Evolutionary conservation across 2,329 filamentous ascomycete genomes (phyloP), one percentile per base, ranked within the genome.

Genomic region (Fusarium chlamydosporum): DNA sequence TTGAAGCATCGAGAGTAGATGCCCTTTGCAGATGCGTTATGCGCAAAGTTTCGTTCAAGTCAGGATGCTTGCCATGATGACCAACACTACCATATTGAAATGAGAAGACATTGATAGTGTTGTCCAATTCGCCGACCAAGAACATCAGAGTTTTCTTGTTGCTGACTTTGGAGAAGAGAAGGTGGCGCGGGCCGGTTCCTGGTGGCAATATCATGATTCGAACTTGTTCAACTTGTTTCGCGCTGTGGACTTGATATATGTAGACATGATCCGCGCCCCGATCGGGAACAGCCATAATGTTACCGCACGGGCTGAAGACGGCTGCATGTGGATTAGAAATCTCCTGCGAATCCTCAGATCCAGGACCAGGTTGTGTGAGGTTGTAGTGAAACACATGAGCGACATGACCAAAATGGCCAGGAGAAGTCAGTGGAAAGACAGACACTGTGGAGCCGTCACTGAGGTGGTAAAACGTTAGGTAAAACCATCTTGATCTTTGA

Each of bases 101-200:
- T 13, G 52, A 43, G 11, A 55, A 55, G 5, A 55, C 52, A 26
- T 55, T 55, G 23, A 55, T 38, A 4, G 52, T 55, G 13, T 55
- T 55, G 13, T 55, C 52, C 23, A 55, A n/a, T 10, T 55, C 52
- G 2, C 16, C n/a, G n/a, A 55, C n/a, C 15, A 55, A 18, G 12
- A 45, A 38, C 52, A 55, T 46, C n/a, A 55, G 7, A 12, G 31
- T 55, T 33, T 45, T 55, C 10, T 16, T 4, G 9, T 13, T 4
- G 20, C 23, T 55, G 23, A 35, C 16, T 33, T 46, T n/a, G 1
- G 52, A 55, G 15, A 55, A 55, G 6, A 45, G 7, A n/a, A 38
- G 11, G 16, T 55, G 52, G 9, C 52, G 52, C 7, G 52, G 52
- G 8, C 52, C 52, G 12, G 52, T 55, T 29, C 52, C 52, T 7